These are phyloP conservation scores for Pelomyxa schiedti DNA, from an alignment of 78 protist species.

Conservation along the genomic window DNA sequence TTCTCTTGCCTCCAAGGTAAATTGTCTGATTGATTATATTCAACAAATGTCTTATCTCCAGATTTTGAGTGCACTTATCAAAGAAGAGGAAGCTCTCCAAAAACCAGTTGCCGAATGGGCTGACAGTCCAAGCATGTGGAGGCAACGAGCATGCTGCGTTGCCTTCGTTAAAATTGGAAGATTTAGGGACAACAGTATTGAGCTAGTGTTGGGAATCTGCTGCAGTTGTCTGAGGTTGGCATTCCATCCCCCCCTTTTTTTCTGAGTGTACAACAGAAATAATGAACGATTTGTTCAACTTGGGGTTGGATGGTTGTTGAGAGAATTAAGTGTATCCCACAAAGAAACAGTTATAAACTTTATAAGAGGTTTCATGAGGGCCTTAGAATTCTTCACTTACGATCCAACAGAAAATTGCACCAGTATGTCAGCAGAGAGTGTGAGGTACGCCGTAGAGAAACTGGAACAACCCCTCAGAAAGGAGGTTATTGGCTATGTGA, in stretches of 20 bases:
- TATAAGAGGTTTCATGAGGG: no score
- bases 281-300: background rate
- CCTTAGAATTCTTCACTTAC: no score
- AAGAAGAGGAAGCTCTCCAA: background rate
- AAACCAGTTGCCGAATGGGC: background rate
- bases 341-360: background rate
- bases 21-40: no score
- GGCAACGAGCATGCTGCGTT: background rate
- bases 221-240: background rate
- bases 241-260: background rate
- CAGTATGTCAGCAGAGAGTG: background rate
- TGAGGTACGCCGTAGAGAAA: background rate
- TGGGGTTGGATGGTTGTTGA: background rate
- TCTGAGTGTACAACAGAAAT: background rate
- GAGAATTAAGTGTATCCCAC: background rate
- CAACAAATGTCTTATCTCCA: no score
- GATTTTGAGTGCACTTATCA: background rate
- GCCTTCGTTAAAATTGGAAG: background rate
- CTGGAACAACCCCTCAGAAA: background rate
- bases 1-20: background rate
- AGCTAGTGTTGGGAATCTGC: background rate
- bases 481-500: background rate
- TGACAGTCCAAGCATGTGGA: background rate
- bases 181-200: background rate
- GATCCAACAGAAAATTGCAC: background rate